Conservation (phyloP, 2,329 filamentous ascomycete genomes). For the Fusarium fujikuroi region DNA sequence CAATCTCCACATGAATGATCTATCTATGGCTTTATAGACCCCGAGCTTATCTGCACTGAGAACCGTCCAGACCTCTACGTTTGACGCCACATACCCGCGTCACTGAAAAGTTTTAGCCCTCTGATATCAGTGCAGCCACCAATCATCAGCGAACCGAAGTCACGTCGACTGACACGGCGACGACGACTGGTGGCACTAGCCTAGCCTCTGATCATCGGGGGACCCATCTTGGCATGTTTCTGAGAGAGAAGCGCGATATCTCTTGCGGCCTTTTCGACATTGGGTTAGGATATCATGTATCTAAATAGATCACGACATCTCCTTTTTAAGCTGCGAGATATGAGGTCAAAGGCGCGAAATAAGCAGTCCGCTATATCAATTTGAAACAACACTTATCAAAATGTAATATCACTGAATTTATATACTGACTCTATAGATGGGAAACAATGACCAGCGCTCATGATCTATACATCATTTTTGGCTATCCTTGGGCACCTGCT, state of each 20-base stretch:
- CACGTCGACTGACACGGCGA: neutral
- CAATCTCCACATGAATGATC: too few relatives aligned
- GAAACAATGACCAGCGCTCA: rapidly evolving
- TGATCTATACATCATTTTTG: neutral
- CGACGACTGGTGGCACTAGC: neutral
- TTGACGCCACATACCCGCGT: neutral
- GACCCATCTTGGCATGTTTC: neutral
- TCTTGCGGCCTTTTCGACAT: neutral
- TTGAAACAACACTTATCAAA: rapidly evolving
- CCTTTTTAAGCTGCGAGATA: too few relatives aligned
- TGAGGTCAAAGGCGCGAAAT: rapidly evolving
- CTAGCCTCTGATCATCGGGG: neutral
- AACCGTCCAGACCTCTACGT: neutral
- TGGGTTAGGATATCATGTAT: too few relatives aligned
- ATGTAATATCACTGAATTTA: neutral
- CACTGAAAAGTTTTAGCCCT: neutral
- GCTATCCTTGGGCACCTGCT: neutral
- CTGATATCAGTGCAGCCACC: neutral
- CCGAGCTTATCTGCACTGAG: neutral
- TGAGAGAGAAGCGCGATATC: too few relatives aligned
- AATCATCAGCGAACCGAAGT: neutral
- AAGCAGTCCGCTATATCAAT: neutral
- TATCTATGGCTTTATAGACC: neutral
- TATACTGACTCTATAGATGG: neutral
- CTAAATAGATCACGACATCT: too few relatives aligned